A percentile compares a stretch with the other conserved stretches of the same genome.
Evolutionary conservation across 768 basidiomycete genomes (phyloP).

Genomic region (Tylopilus intermedius): DNA sequence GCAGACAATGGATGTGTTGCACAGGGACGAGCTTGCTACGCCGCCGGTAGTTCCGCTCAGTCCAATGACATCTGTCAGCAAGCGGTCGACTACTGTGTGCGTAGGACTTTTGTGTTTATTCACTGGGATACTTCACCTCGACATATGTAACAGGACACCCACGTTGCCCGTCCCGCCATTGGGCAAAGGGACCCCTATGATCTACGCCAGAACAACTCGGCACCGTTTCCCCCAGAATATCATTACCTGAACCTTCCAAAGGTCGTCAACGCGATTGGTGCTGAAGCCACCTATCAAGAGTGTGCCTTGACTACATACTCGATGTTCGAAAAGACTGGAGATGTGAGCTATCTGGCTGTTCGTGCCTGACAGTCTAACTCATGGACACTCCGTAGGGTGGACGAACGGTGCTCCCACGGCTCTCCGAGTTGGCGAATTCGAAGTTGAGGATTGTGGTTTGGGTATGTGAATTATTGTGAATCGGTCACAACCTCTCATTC

Average conservation of each 20-base stretch:
- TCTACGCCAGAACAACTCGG: constrained; percentile 50
- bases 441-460: constrained; percentile 37
- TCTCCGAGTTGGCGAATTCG: constrained; percentile 33
- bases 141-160: constrained; percentile 31
- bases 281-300: constrained; percentile 42
- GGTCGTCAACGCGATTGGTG: constrained; percentile 47
- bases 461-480: constrained; percentile 21
- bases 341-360: constrained; percentile 35
- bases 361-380: background rate
- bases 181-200: constrained; percentile 53
- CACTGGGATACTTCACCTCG: background rate
- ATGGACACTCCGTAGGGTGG: constrained; percentile 22
- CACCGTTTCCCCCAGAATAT: constrained; percentile 52
- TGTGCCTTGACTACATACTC: constrained; percentile 31
- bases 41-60: constrained; percentile 41
- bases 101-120: constrained; percentile 14
- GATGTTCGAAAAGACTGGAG: constrained; percentile 49
- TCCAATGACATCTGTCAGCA: constrained; percentile 48
- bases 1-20: constrained; percentile 46
- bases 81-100: constrained; percentile 55
- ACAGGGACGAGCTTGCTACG: constrained; percentile 53
- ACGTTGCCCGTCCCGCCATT: constrained; percentile 48
- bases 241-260: constrained; percentile 42
- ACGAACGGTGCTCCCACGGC: constrained; percentile 34
- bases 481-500: background rate